A percentile compares a stretch with the other conserved stretches of the same genome.
phyloP scores from a whole-genome alignment of 2,329 filamentous ascomycete genomes.

The Talaromyces funiculosus region DNA sequence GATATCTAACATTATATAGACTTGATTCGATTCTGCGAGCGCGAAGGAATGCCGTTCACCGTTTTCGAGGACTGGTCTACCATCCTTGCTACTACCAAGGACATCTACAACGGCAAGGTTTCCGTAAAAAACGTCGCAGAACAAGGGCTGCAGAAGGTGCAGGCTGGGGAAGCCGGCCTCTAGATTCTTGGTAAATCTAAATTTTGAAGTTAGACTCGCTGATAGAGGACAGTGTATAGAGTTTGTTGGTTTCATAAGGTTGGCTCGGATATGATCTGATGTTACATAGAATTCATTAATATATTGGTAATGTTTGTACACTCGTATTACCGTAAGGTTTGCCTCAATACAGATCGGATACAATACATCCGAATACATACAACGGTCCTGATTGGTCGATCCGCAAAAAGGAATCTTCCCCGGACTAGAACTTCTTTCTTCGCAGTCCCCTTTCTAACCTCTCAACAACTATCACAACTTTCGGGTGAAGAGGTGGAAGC shows the following conservation, averaged over 20 bases:
- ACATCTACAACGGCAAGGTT: slow-evolving; percentile 67
- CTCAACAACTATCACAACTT: background rate
- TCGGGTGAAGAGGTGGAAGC: background rate
- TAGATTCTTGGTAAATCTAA: background rate
- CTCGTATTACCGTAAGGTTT: background rate
- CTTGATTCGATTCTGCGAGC: slow-evolving; percentile 79
- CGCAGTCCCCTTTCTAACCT: background rate
- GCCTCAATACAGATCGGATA: background rate
- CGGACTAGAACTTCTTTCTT: slow-evolving; percentile 1
- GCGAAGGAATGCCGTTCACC: slow-evolving; percentile 78
- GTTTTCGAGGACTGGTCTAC: slow-evolving; percentile 78
- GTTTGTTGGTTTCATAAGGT: background rate
- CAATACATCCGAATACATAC: background rate
- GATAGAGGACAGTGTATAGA: background rate
- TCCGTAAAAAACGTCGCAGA: slow-evolving; percentile 65
- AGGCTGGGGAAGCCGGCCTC: background rate
- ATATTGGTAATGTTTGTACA: background rate
- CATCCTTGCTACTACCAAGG: slow-evolving; percentile 70
- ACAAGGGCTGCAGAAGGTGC: slow-evolving; percentile 29
- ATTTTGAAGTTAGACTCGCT: background rate
- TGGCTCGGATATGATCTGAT: background rate
- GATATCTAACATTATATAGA: slow-evolving; percentile 48
- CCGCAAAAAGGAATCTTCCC: background rate
- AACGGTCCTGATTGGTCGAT: background rate
- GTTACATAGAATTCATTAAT: background rate